Base-by-base conservation (phyloP, 1,284 basidiomycete species). In the Ceratobasidium sp. region DNA sequence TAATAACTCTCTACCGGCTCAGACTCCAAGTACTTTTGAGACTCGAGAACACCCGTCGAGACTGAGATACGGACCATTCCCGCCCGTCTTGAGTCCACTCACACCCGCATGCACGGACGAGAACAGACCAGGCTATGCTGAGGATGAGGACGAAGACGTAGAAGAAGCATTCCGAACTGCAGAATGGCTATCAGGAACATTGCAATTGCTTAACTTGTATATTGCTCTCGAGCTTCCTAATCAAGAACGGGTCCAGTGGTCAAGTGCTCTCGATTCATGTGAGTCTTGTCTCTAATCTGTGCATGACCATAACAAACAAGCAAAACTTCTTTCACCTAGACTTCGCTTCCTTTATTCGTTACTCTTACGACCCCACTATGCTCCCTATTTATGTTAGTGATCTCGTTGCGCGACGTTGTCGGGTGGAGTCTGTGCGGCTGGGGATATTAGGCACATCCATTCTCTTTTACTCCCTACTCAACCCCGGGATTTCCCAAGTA, bases 61-160 rank as follows among this genome's bases (percentile, higher is more conserved):
- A 5, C 33, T n/a, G 33, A 36, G 11, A 36, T 36, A 11, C 42
- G 16, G 4, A 46, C 5, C 7, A 6, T 46, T 46, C 16, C 42
- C 4, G 16, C 16, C 42, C n/a, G n/a, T n/a, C 16, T 46, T 46
- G 16, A 11, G 11, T 36, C 4, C 33, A 36, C 42, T 16, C 42
- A n/a, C 19, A n/a, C 16, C 16, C 6, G 16, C 16, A 16, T 46
- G 16, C 19, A n/a, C 42, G 16, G 16, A 46, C 19, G 19, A 21
- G 19, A 14, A 16, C 42, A n/a, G 19, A 4, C 42, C 42, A n/a
- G 42, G 16, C 7, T n/a, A n/a, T 21, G 16, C 6, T 7, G 2
- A 5, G 23, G 39, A 53, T 16, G 3, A 50, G 30, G 46, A 62
- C 23, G 59, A 62, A 27, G 60, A 64, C 39, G 60, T 53, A n/a